Percentiles rank a stretch among this genome's conserved stretches.
Evolutionary conservation across 2,329 filamentous ascomycete species (phyloP).

Genomic region (Paramyrothecium roridum): DNA sequence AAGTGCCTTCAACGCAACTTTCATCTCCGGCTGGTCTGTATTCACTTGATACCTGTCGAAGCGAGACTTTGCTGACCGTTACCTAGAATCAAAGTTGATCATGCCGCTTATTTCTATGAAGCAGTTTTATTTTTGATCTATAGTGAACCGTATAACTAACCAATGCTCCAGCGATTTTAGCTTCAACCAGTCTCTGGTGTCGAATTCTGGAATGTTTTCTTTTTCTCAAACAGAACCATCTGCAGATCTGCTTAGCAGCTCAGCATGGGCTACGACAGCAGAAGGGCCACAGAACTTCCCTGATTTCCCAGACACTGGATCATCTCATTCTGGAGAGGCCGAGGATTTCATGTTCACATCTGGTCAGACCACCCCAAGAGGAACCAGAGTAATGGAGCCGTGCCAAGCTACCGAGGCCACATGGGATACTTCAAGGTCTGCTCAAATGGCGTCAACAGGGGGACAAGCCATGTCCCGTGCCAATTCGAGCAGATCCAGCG

Average conservation of each 20-base stretch:
- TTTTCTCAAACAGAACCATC: slow-evolving; percentile 59
- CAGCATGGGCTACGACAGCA: slow-evolving; percentile 53
- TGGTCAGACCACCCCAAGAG: slow-evolving; percentile 53
- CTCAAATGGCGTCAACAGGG: slow-evolving; percentile 24
- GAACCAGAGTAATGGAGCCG: slow-evolving; percentile 38
- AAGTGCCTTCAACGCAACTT: no score
- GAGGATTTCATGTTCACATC: slow-evolving; percentile 55
- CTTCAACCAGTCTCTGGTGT: slow-evolving; percentile 49
- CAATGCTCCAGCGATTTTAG: slow-evolving; percentile 52
- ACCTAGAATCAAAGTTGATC: slow-evolving; percentile 56
- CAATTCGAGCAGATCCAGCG: slow-evolving; percentile 33
- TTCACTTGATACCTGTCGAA: slow-evolving; percentile 13
- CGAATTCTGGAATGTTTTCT: slow-evolving; percentile 51
- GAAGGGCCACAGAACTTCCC: slow-evolving; percentile 60
- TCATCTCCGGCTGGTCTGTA: slow-evolving; percentile 22
- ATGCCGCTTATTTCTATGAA: slow-evolving; percentile 29
- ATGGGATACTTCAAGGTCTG: slow-evolving; percentile 40
- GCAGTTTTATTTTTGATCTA: slow-evolving; percentile 28
- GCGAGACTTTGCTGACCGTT: slow-evolving; percentile 18
- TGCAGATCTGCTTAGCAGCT: slow-evolving; percentile 50
- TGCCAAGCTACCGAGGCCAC: slow-evolving; percentile 43
- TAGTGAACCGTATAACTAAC: slow-evolving; percentile 56
- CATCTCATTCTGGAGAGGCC: slow-evolving; percentile 46
- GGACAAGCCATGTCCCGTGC: slow-evolving; percentile 37
- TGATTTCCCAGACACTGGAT: slow-evolving; percentile 49